Conservation (phyloP, 169 alveolate species). For the Plasmodium relictum region DNA sequence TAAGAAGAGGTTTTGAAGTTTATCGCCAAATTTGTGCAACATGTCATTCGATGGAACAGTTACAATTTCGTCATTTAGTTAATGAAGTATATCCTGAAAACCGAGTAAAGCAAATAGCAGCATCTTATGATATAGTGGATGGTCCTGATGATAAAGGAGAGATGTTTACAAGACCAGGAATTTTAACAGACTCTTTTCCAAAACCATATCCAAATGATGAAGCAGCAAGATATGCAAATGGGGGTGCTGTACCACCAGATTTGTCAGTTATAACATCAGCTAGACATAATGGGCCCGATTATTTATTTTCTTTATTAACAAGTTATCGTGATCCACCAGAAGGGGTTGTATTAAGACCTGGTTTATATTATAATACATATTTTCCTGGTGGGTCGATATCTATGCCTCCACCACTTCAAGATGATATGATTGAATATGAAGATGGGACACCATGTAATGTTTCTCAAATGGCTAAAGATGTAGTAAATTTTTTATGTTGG, state of each 20-base stretch:
- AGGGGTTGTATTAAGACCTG: constrained; percentile 96
- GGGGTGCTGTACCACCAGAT: constrained; percentile 97
- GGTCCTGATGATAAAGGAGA: constrained; percentile 92
- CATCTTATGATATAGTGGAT: constrained; percentile 90
- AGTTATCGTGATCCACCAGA: constrained; percentile 97
- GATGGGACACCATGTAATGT: constrained; percentile 98
- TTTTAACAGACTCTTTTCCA: constrained; percentile 90
- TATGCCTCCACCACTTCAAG: constrained; percentile 98
- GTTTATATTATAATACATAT: constrained; percentile 95
- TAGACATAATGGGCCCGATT: constrained; percentile 95
- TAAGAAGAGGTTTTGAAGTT: constrained; percentile 91
- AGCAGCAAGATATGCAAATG: constrained; percentile 96
- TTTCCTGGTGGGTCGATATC: constrained; percentile 97
- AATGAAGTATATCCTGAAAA: constrained; percentile 91
- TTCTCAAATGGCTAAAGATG: constrained; percentile 96
- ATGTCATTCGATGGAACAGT: constrained; percentile 90
- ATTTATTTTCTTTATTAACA: constrained; percentile 94
- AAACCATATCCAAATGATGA: constrained; percentile 91
- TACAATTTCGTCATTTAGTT: constrained; percentile 89
- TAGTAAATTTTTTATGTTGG: constrained; percentile 90
- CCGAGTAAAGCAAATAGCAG: constrained; percentile 91
- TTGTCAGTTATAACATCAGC: constrained; percentile 94
- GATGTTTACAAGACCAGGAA: constrained; percentile 91
- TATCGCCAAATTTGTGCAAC: constrained; percentile 92
- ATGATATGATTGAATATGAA: constrained; percentile 97